A percentile compares a stretch with the other conserved stretches of the same genome.
Evolutionary conservation across 2,329 filamentous ascomycete genomes (phyloP).

Genomic region (Pseudogymnoascus destructans): DNA sequence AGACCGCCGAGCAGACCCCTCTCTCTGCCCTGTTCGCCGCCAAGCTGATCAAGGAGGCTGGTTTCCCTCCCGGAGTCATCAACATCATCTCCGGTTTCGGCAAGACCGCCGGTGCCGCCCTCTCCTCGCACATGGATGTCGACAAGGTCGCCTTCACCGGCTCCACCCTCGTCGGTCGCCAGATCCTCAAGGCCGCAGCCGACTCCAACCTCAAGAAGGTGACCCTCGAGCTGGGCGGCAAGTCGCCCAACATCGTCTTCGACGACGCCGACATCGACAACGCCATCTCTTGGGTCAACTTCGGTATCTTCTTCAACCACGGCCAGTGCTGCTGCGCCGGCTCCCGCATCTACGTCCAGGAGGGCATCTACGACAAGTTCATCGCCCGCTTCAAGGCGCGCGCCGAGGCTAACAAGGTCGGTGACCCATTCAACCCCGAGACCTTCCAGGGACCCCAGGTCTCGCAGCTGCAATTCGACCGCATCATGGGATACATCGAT

Average conservation of each 20-base stretch:
- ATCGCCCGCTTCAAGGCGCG: slow-evolving; percentile 51
- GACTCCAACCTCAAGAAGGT: slow-evolving; percentile 52
- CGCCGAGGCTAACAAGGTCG: slow-evolving; percentile 49
- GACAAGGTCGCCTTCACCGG: slow-evolving; percentile 58
- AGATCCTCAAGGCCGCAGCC: slow-evolving; percentile 52
- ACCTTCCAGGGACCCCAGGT: slow-evolving; percentile 64
- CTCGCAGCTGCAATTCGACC: slow-evolving; percentile 55
- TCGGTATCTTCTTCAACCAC: slow-evolving; percentile 32
- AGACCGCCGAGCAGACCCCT: slow-evolving; percentile 50
- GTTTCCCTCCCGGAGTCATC: slow-evolving; percentile 51
- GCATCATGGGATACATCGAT: slow-evolving; percentile 55
- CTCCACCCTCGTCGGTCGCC: slow-evolving; percentile 46
- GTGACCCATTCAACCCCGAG: slow-evolving; percentile 50
- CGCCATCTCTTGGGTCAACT: slow-evolving; percentile 49
- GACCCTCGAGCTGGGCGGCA: slow-evolving; percentile 49
- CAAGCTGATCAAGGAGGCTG: slow-evolving; percentile 45
- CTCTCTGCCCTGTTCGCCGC: slow-evolving; percentile 41
- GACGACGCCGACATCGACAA: slow-evolving; percentile 48
- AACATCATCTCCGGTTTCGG: slow-evolving; percentile 55
- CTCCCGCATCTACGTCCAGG: slow-evolving; percentile 57
- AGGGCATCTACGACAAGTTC: slow-evolving; percentile 58
- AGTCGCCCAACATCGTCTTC: slow-evolving; percentile 50
- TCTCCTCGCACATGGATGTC: slow-evolving; percentile 49
- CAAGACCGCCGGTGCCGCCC: slow-evolving; percentile 51
- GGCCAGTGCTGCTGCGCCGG: slow-evolving; percentile 41